Evolutionary conservation across 2,329 filamentous ascomycete genomes (phyloP).

Genomic region (Colletotrichum sojae): DNA sequence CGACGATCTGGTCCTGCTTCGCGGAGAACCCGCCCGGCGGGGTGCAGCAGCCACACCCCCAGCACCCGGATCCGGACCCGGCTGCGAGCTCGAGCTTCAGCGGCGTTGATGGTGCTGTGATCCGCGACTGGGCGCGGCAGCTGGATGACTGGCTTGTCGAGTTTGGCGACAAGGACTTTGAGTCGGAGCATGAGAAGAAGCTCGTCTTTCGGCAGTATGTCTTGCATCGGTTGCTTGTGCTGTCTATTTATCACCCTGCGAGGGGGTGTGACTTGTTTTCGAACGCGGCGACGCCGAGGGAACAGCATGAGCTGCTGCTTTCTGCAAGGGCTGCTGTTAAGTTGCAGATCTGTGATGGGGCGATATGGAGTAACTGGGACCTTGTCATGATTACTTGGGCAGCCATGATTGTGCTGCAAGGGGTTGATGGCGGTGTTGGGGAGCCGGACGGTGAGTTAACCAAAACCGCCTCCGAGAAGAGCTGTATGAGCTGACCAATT

Average conservation of each 20-base stretch:
- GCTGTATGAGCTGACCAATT: background rate
- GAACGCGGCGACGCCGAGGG: slow-evolving; percentile 51
- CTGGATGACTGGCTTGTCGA: slow-evolving; percentile 59
- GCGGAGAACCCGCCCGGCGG: slow-evolving; percentile 30
- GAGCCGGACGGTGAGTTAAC: slow-evolving; percentile 52
- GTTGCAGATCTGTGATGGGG: slow-evolving; percentile 55
- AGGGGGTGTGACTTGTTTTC: slow-evolving; percentile 56
- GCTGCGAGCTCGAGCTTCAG: slow-evolving; percentile 50
- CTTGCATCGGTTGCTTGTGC: slow-evolving; percentile 56
- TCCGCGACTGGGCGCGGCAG: slow-evolving; percentile 58
- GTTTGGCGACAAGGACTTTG: slow-evolving; percentile 50
- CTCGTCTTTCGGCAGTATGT: slow-evolving; percentile 58
- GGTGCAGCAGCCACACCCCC: too few relatives aligned
- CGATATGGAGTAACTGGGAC: slow-evolving; percentile 61
- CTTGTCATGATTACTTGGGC: slow-evolving; percentile 61
- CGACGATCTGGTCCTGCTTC: slow-evolving; percentile 60
- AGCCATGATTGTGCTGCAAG: slow-evolving; percentile 59
- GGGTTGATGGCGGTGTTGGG: slow-evolving; percentile 55
- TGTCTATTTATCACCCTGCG: slow-evolving; percentile 60
- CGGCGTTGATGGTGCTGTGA: slow-evolving; percentile 56
- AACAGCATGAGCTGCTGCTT: slow-evolving; percentile 57
- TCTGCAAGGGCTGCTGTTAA: slow-evolving; percentile 57
- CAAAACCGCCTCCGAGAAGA: background rate
- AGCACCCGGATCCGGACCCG: slow-evolving; percentile 8
- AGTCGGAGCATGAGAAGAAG: slow-evolving; percentile 51